These are phyloP conservation scores for Mucor mucedo DNA, from an alignment of 371 early-diverging fungal species.

Conservation along the genomic window DNA sequence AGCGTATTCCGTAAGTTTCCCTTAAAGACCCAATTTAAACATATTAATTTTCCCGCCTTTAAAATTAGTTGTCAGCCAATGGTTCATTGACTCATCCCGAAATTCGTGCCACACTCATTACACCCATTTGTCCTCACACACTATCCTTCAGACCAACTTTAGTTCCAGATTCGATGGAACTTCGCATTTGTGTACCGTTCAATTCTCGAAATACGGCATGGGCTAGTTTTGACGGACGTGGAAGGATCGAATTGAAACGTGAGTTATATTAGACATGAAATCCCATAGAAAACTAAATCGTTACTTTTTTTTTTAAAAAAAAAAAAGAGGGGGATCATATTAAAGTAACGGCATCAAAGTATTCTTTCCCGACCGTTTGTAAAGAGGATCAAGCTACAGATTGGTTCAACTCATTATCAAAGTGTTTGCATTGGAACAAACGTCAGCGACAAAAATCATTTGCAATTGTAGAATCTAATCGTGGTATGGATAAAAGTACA, in stretches of 20 bases:
- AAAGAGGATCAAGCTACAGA: conserved; percentile 76
- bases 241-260: conserved; percentile 84
- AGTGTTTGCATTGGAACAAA: conserved; percentile 87
- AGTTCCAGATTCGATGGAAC: conserved; percentile 89
- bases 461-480: conserved; percentile 50
- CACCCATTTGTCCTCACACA: conserved; percentile 97
- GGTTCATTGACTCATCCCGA: conserved; percentile 95
- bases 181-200: conserved; percentile 80
- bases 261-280: conserved; percentile 11
- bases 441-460: conserved; percentile 79
- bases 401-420: conserved; percentile 82
- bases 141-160: conserved; percentile 94
- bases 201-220: conserved; percentile 82
- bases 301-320: neutral
- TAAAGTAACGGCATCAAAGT: conserved; percentile 82
- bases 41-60: neutral
- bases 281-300: no score
- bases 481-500: conserved; percentile 7
- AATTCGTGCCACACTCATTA: conserved; percentile 89
- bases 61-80: conserved; percentile 80
- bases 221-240: conserved; percentile 92
- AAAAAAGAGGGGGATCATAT: conserved; percentile 82
- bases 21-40: neutral
- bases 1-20: conserved; percentile 80
- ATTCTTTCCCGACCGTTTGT: conserved; percentile 90